Percentiles rank a stretch among this genome's conserved stretches.
Conservation (phyloP, 73 alveolate species). For the Breviolum minutum region DNA sequence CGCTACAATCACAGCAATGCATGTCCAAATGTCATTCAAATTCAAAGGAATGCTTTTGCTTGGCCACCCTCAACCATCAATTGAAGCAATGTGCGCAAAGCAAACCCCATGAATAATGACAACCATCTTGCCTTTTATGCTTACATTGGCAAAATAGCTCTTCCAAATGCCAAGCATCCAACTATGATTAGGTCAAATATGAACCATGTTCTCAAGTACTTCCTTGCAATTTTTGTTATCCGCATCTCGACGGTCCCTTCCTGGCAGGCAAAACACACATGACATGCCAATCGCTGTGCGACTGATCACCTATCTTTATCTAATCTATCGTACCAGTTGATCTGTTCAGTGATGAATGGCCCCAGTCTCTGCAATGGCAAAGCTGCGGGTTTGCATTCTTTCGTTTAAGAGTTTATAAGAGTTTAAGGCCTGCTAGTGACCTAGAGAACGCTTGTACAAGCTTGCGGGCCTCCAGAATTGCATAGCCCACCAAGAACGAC, state of each 20-base stretch:
- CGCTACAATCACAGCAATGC: background rate
- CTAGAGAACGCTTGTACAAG: background rate
- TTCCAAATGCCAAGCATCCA: conserved; percentile 5
- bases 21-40: background rate
- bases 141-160: no score
- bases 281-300: background rate
- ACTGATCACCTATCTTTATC: no score
- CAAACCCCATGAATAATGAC: background rate
- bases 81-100: background rate
- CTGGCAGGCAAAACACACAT: background rate
- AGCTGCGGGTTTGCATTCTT: background rate
- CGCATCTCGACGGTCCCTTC: conserved; percentile 91
- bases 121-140: no score
- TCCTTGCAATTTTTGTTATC: conserved; percentile 49
- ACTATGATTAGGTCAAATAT: conserved; percentile 54
- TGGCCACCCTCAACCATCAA: background rate
- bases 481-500: conserved; percentile 85
- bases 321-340: no score
- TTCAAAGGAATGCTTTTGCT: background rate
- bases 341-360: no score
- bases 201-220: conserved; percentile 60
- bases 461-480: conserved; percentile 40
- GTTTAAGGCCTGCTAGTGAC: no score
- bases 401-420: no score
- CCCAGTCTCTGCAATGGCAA: no score